Percentiles rank a stretch among this genome's conserved stretches.
phyloP scores from a whole-genome alignment of 768 basidiomycete genomes.

The Rhodotorula babjevae region DNA sequence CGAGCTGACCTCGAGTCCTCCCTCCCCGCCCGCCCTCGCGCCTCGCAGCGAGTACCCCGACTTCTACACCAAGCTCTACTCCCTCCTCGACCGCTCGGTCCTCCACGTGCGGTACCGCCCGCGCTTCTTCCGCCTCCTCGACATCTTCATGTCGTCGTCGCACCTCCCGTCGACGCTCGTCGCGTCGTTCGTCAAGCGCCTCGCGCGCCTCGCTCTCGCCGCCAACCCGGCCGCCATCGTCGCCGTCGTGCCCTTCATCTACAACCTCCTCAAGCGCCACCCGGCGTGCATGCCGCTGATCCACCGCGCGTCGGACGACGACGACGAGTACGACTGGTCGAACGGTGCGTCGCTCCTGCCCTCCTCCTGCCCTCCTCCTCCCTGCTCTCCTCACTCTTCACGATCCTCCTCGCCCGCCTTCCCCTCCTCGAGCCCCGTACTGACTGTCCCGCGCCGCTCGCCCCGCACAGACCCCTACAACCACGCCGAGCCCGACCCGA shows the following conservation, averaged over 20 bases:
- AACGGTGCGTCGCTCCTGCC: too few relatives aligned
- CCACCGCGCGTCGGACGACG: conserved; percentile 57
- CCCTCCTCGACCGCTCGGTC: conserved; percentile 78
- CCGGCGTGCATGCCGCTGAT: conserved; percentile 90
- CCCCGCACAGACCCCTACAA: conserved; percentile 65
- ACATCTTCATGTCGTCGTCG: conserved; percentile 88
- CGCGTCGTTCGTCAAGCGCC: conserved; percentile 88
- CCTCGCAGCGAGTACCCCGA: conserved; percentile 87
- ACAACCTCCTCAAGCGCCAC: conserved; percentile 88
- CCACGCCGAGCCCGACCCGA: conserved; percentile 63
- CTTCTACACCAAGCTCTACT: conserved; percentile 87
- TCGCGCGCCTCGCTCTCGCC: conserved; percentile 72
- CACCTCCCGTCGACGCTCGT: conserved; percentile 85
- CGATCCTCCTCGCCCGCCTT: neutral
- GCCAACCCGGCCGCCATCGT: conserved; percentile 88
- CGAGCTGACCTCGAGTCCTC: neutral
- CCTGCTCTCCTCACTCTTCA: neutral
- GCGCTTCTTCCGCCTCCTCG: conserved; percentile 87
- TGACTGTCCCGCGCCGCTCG: too few relatives aligned
- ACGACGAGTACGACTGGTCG: conserved; percentile 35
- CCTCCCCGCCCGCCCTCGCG: too few relatives aligned
- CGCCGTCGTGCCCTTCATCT: conserved; percentile 85
- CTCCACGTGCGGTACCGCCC: conserved; percentile 89
- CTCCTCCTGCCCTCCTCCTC: too few relatives aligned
- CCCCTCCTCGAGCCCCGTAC: too few relatives aligned